Conservation (phyloP, 148 eudicot species). For the Diospyros lotus region DNA sequence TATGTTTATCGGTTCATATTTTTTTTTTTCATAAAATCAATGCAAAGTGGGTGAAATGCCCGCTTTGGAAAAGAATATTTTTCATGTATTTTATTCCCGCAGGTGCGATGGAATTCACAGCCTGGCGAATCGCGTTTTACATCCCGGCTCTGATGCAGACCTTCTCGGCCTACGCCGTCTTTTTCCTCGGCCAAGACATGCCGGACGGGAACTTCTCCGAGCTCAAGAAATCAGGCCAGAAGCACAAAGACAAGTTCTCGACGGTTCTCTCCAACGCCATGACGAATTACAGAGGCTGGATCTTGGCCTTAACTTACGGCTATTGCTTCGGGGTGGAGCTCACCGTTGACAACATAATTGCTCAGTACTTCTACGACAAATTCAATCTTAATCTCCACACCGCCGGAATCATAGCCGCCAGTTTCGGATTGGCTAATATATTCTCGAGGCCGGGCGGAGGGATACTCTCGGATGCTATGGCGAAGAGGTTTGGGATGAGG, state of each 20-base stretch:
- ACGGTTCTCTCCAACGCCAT: constrained; percentile 38
- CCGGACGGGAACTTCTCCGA: constrained; percentile 62
- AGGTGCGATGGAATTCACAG: constrained; percentile 45
- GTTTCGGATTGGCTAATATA: constrained; percentile 65
- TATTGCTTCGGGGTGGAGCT: constrained; percentile 85
- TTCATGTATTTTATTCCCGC: background rate
- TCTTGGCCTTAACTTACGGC: constrained; percentile 69
- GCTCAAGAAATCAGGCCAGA: constrained; percentile 44
- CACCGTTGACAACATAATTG: constrained; percentile 72
- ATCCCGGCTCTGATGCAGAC: constrained; percentile 69
- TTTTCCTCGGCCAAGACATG: constrained; percentile 60
- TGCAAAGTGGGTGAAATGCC: too few relatives aligned
- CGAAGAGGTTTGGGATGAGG: background rate
- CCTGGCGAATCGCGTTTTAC: constrained; percentile 78
- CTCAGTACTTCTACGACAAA: constrained; percentile 71
- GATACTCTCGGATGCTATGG: constrained; percentile 44
- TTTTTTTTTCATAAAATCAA: too few relatives aligned
- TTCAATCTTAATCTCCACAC: constrained; percentile 50
- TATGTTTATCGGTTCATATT: too few relatives aligned
- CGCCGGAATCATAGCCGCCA: constrained; percentile 77
- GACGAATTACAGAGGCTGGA: constrained; percentile 66
- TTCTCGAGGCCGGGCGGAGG: constrained; percentile 82
- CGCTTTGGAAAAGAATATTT: too few relatives aligned
- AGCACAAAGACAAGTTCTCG: constrained; percentile 40
- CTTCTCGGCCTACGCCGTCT: constrained; percentile 44